These are phyloP conservation scores for Colletotrichum neosansevieriae DNA, from an alignment of 2,329 filamentous ascomycete species.

Conservation along the genomic window DNA sequence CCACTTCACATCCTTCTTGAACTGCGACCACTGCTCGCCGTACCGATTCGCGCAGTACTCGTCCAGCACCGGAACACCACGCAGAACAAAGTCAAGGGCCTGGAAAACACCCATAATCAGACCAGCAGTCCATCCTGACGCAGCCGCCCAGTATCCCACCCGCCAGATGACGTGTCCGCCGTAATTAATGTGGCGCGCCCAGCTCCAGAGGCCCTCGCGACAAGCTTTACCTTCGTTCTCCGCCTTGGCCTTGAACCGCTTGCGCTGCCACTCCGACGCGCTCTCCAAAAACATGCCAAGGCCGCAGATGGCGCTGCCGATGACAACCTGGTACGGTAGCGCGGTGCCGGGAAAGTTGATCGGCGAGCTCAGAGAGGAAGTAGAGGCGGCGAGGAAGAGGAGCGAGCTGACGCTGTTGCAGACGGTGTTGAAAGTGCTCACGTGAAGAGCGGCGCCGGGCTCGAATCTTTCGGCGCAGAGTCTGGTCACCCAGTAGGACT, in stretches of 20 bases:
- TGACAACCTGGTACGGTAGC: conserved; percentile 51
- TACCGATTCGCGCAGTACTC: conserved; percentile 54
- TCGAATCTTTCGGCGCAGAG: conserved; percentile 65
- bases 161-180: conserved; percentile 53
- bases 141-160: conserved; percentile 49
- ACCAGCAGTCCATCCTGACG: conserved; percentile 52
- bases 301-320: conserved; percentile 63
- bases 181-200: conserved; percentile 56
- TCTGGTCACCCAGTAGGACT: conserved; percentile 64
- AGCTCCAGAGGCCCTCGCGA: conserved; percentile 52
- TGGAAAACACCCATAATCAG: conserved; percentile 47
- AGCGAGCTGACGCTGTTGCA: conserved; percentile 68
- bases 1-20: conserved; percentile 53
- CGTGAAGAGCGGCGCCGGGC: conserved; percentile 53
- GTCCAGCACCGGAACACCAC: conserved; percentile 50
- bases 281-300: conserved; percentile 67
- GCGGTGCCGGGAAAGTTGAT: conserved; percentile 41
- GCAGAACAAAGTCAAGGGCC: conserved; percentile 47
- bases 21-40: conserved; percentile 53
- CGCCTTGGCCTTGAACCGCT: conserved; percentile 52
- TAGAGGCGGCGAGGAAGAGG: conserved; percentile 62
- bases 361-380: conserved; percentile 52
- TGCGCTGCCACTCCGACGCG: conserved; percentile 67
- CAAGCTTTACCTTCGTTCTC: conserved; percentile 55
- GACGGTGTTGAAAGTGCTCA: conserved; percentile 65